phyloP scores from a whole-genome alignment of 805 yeast species.

The Candida maesae region DNA sequence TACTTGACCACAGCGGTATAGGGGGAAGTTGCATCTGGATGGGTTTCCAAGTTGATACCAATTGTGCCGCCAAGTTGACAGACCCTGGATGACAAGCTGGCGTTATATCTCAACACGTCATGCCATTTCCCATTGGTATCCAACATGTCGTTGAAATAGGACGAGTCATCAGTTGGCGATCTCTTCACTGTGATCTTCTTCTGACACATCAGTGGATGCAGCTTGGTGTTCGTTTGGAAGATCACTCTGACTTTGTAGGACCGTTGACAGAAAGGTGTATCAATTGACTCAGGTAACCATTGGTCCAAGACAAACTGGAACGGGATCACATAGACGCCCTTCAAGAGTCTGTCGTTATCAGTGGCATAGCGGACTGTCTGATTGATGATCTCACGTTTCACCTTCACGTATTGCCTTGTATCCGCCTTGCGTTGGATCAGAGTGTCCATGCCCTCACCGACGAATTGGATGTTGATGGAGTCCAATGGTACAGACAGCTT shows the following conservation, averaged over 20 bases:
- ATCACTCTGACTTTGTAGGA: slow-evolving; percentile 15
- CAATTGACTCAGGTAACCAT: slow-evolving; percentile 17
- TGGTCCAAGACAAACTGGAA: slow-evolving; percentile 24
- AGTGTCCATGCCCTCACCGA: slow-evolving; percentile 16
- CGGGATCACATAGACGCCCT: slow-evolving; percentile 22
- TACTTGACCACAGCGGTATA: slow-evolving; percentile 10
- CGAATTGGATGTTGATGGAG: slow-evolving; percentile 13
- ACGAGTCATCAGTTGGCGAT: slow-evolving; percentile 16
- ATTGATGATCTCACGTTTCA: slow-evolving; percentile 7
- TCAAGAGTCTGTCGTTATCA: slow-evolving; percentile 2
- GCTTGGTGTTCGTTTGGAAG: background rate
- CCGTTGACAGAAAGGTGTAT: slow-evolving; percentile 13
- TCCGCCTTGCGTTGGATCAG: slow-evolving; percentile 1
- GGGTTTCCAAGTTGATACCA: slow-evolving; percentile 9
- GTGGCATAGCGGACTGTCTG: slow-evolving; percentile 15
- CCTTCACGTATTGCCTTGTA: background rate
- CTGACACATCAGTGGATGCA: background rate
- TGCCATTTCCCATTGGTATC: slow-evolving; percentile 19
- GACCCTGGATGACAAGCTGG: slow-evolving; percentile 16
- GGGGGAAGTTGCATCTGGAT: slow-evolving; percentile 1
- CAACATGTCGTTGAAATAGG: slow-evolving; percentile 9
- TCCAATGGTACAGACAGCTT: slow-evolving; percentile 7
- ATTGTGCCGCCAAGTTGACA: slow-evolving; percentile 14
- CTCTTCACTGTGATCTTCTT: slow-evolving; percentile 14
- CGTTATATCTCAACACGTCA: slow-evolving; percentile 14